Evolutionary conservation across 164 flowering plant genomes (phyloP).

Genomic region (Stephania yunnanensis): DNA sequence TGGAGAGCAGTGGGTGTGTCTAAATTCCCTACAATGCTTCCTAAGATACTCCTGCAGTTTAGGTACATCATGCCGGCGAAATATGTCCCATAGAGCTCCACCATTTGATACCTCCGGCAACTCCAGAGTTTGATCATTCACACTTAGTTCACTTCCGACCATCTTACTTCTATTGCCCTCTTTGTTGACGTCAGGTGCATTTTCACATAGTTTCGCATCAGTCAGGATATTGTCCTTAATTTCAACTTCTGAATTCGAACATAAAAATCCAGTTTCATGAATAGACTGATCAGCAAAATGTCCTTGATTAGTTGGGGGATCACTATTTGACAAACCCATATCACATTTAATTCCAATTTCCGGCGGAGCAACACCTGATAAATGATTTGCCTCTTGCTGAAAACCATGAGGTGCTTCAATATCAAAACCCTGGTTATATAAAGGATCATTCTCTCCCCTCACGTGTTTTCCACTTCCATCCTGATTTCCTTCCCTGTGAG

Average conservation of each 20-base stretch:
- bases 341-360: neutral
- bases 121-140: neutral
- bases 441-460: neutral
- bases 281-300: neutral
- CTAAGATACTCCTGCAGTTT: slow-evolving; percentile 27
- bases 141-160: neutral
- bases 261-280: slow-evolving; percentile 7
- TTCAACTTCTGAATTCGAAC: neutral
- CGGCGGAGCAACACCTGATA: neutral
- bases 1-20: slow-evolving; percentile 16
- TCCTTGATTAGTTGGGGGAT: neutral
- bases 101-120: slow-evolving; percentile 22
- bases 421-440: neutral
- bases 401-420: neutral
- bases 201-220: neutral
- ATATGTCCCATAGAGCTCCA: slow-evolving; percentile 83
- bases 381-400: neutral
- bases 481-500: neutral
- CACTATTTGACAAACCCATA: neutral
- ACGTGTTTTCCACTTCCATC: neutral
- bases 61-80: slow-evolving; percentile 59
- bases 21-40: slow-evolving; percentile 22
- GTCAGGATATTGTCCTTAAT: neutral
- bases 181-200: neutral
- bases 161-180: neutral